Percentiles rank a stretch among this genome's conserved stretches.
These are phyloP conservation scores for Lolium multiflorum DNA, from an alignment of 176 grass and related monocot species.

Conservation along the genomic window DNA sequence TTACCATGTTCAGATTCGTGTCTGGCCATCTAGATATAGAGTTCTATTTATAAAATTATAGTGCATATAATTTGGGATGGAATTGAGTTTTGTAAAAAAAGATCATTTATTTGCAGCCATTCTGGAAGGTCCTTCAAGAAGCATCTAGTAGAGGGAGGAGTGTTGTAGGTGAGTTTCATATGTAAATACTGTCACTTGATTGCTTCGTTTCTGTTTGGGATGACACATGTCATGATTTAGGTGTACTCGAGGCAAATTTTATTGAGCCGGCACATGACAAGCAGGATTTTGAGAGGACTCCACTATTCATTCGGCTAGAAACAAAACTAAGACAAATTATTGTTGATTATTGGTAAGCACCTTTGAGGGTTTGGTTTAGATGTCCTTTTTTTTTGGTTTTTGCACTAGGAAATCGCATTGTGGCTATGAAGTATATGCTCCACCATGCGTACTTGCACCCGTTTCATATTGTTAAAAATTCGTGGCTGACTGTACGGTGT, in stretches of 20 bases:
- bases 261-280: conserved; percentile 99
- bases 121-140: conserved; percentile 98
- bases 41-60: conserved; percentile 5
- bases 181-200: conserved; percentile 25
- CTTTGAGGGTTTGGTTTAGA: conserved; percentile 23
- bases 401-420: background rate
- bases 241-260: conserved; percentile 97
- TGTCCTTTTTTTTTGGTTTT: background rate
- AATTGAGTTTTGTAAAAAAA: conserved; percentile 25
- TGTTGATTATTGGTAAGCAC: conserved; percentile 80
- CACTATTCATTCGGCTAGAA: conserved; percentile 88
- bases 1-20: background rate
- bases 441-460: background rate
- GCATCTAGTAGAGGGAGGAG: conserved; percentile 92
- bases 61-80: background rate
- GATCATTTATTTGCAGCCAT: conserved; percentile 65
- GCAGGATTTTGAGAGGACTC: conserved; percentile 97
- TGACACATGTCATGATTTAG: conserved; percentile 54
- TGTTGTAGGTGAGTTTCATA: conserved; percentile 78
- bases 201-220: conserved; percentile 12
- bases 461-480: conserved; percentile 16
- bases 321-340: conserved; percentile 88
- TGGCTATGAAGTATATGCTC: conserved; percentile 17
- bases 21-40: background rate
- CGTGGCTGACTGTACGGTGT: background rate